Base-by-base conservation (phyloP, 2,329 filamentous ascomycete genomes). In the Graphilbum ipis-grandicollis region DNA sequence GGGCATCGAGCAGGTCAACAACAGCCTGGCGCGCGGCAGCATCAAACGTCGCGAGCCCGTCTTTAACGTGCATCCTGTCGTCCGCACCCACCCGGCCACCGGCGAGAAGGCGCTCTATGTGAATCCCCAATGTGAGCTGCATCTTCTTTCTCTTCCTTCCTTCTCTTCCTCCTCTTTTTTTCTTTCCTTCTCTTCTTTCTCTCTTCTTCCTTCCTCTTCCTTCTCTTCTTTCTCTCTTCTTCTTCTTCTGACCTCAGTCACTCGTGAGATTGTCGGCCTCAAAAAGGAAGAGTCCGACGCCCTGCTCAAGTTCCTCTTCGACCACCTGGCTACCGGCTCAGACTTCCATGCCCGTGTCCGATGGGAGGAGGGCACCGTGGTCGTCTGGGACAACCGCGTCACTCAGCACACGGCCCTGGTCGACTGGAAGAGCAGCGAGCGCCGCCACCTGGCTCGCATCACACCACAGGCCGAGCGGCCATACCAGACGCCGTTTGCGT, bases 201-300 rank as follows among this genome's bases (percentile, higher is more conserved):
- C 14, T 22, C 17, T 22, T 12, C 19, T 33, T 19, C 9, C 31
- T 19, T 22, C 7, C 15, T 32, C 6, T 5, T n/a, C n/a, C n/a
- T n/a, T n/a, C n/a, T n/a, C n/a, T n/a, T n/a, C n/a, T n/a, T n/a
- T n/a, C n/a, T n/a, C n/a, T n/a, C n/a, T n/a, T n/a, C 12, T 9
- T 33, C 19, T 14, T n/a, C 22, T 18, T 17, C 33, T 35, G 25
- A 38, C 34, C 19, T 17, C 36, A 81, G 76, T 90, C 58, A 88
- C 81, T 5, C 75, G 82, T 35, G 66, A 75, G 22, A 88, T 93
- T 37, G 70, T 88, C 2, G 83, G 82, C 12, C 71, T 78, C 50
- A 92, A 93, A 58, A 82, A 84, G 51, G 84, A 93, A 51, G 85
- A 93, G 52, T 83, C 76, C 2, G 84, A 92, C 44, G 66, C 66